A percentile compares a stretch with the other conserved stretches of the same genome.
Conservation (phyloP, 176 grass and related monocot species). For the Luzula sylvatica region DNA sequence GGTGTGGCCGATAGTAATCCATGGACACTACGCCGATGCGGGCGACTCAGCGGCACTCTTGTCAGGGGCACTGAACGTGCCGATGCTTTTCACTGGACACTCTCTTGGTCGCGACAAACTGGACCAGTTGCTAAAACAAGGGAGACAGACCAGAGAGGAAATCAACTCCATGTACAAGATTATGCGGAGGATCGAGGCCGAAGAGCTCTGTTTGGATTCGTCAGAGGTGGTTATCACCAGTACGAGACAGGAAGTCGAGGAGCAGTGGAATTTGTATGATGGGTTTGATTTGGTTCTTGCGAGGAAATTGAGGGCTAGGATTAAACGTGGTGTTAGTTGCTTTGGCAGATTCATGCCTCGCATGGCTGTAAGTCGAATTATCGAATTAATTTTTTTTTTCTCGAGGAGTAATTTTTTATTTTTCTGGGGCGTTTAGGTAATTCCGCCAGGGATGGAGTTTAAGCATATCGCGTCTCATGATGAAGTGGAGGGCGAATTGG, state of each 20-base stretch:
- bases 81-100: conserved; percentile 48
- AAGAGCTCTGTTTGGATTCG: conserved; percentile 37
- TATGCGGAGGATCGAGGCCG: conserved; percentile 47
- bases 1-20: conserved; percentile 39
- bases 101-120: conserved; percentile 51
- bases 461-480: conserved; percentile 28
- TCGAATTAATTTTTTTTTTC: no score
- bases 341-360: conserved; percentile 44
- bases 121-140: conserved; percentile 42
- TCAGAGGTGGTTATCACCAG: conserved; percentile 41
- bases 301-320: conserved; percentile 31
- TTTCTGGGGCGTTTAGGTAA: conserved; percentile 23
- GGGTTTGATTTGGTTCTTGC: conserved; percentile 45
- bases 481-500: conserved; percentile 37
- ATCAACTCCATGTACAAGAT: conserved; percentile 48
- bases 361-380: conserved; percentile 49
- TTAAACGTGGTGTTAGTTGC: conserved; percentile 39
- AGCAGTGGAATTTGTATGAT: conserved; percentile 46
- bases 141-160: conserved; percentile 44
- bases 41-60: conserved; percentile 43
- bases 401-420: conserved; percentile 2
- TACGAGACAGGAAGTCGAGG: conserved; percentile 44
- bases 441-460: conserved; percentile 56
- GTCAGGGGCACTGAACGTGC: conserved; percentile 44
- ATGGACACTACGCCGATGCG: conserved; percentile 54